Base-by-base conservation (phyloP, 495 filamentous ascomycete genomes). In the Rusavskia elegans region DNA sequence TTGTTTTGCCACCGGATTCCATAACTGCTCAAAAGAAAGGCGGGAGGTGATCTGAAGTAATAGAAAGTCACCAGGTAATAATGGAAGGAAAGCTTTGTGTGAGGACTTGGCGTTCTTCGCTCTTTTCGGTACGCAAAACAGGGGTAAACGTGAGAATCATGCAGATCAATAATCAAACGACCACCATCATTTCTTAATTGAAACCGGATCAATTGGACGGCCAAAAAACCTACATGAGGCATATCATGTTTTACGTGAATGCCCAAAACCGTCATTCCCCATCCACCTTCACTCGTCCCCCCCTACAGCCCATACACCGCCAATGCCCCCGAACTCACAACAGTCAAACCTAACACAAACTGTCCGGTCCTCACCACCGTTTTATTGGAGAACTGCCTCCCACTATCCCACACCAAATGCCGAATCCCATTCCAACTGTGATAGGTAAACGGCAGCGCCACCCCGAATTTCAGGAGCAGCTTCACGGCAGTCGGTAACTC, bases 321-420 rank as follows among this genome's bases (percentile, higher is more conserved):
- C 66, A 92, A 71, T 45, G 61, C 71, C 49, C 82, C 51, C 44
- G 84, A 78, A 53, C 73, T 76, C 6, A 83, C 69, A 3, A 79
- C 58, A 55, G 78, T 85, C 55, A 81, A 62, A 10, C 79, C 87
- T 58, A 93, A 73, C 21, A 89, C 77, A 35, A 74, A 66, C 77
- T 82, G 92, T 51, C 89, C 90, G 3, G 76, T 80, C 68, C 74
- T 73, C 56, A 84, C 76, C 53, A 97, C 86, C 56, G 72, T 68
- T 60, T 74, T 70, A 65, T 89, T 85, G 58, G 65, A 72, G 52
- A 94, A 79, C 39, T 76, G 75, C 50, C 69, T 65, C 37, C 82
- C 84, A 48, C 80, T 65, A 75, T 99, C 92, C 84, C 86, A 95
- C 30, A 75, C 56, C 68, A 99, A 73, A 75, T 97, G 92, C 61